A percentile compares a stretch with the other conserved stretches of the same genome.
Evolutionary conservation across 495 filamentous ascomycete species (phyloP).

Genomic region (Acidomyces sp.): DNA sequence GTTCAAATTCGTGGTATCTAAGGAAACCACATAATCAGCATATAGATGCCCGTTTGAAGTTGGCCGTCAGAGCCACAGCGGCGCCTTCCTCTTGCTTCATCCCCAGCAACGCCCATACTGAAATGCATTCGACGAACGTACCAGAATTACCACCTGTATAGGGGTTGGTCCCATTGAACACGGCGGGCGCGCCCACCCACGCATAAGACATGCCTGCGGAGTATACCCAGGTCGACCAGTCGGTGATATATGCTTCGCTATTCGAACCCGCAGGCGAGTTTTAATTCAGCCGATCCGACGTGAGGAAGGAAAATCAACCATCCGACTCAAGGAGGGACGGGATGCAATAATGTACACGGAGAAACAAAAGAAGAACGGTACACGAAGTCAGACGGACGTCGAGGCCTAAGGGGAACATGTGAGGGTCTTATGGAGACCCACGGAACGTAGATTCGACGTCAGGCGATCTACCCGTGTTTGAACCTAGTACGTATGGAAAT

Average conservation of each 20-base stretch:
- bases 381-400: background rate
- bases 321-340: background rate
- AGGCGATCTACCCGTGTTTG: conserved; percentile 2
- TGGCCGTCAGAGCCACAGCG: too few species aligned
- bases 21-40: too few species aligned
- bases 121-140: too few species aligned
- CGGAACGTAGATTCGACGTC: conserved; percentile 3
- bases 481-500: too few species aligned
- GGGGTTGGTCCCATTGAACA: conserved; percentile 63
- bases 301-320: background rate
- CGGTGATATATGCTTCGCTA: background rate
- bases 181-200: conserved; percentile 63
- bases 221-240: background rate
- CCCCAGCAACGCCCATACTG: too few species aligned
- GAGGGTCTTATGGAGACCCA: conserved; percentile 1
- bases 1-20: conserved; percentile 67
- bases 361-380: background rate
- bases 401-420: background rate
- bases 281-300: background rate
- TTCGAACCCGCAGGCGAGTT: background rate
- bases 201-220: conserved; percentile 52
- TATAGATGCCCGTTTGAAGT: too few species aligned
- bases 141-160: conserved; percentile 66
- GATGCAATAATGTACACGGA: background rate
- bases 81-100: background rate